Evolutionary conservation across 1,284 basidiomycete species (phyloP).

Genomic region (Polyporus tsugae): DNA sequence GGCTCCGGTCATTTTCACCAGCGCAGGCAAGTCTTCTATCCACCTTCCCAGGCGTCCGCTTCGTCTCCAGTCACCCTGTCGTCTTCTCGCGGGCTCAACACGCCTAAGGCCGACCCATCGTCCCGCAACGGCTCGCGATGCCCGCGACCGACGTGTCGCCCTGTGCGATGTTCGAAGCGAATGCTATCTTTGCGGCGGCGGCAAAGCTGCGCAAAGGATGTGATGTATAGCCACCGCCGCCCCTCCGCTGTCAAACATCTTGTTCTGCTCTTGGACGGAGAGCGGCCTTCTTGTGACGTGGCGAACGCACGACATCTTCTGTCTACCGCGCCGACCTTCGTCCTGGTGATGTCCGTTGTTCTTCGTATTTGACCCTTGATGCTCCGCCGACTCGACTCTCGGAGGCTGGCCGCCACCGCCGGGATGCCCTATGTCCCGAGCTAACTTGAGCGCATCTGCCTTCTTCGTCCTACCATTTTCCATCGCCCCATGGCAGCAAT

Average conservation of each 20-base stretch:
- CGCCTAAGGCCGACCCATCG: conserved; percentile 5
- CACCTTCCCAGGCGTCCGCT: background rate
- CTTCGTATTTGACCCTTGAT: conserved; percentile 3
- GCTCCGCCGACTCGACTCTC: background rate
- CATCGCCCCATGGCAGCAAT: background rate
- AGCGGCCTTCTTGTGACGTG: conserved; percentile 10
- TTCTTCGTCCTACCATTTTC: background rate
- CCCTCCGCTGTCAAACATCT: conserved; percentile 7
- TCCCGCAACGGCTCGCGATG: conserved; percentile 4
- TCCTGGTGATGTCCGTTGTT: conserved; percentile 13
- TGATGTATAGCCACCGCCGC: conserved; percentile 1
- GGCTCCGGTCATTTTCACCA: conserved; percentile 8
- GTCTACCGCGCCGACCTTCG: conserved; percentile 6
- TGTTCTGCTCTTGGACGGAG: background rate
- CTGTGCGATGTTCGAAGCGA: conserved; percentile 3
- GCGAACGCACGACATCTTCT: conserved; percentile 3
- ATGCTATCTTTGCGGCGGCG: background rate
- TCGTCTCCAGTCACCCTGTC: background rate
- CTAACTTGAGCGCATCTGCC: background rate
- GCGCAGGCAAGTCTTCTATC: background rate
- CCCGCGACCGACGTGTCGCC: conserved; percentile 4
- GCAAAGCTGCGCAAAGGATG: background rate
- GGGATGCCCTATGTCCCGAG: conserved; percentile 2
- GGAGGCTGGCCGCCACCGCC: background rate
- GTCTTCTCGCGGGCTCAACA: conserved; percentile 6